Base-by-base conservation (phyloP, 208 protist genomes). In the Trypanosoma cruzi region DNA sequence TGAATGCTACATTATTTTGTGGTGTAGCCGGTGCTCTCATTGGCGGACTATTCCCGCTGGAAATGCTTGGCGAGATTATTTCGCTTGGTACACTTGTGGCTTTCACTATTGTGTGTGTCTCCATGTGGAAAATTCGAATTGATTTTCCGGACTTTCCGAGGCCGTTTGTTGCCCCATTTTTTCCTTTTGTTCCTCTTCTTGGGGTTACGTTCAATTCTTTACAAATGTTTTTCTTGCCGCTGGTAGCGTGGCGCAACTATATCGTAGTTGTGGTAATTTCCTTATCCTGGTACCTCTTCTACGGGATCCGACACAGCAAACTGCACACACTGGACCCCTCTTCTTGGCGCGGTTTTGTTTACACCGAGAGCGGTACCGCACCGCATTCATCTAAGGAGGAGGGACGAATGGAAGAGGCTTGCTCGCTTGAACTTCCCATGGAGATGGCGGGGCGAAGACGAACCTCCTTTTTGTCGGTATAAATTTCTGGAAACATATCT, bases 21-120 rank as follows among this genome's bases (percentile, higher is more conserved):
- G 80, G 77, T 46, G 16, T 69, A 3, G 13, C 76, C 42, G 68
- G 61, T 1, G 61, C 61, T 10, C 7, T 71, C 22, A 61, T 86
- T 34, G 73, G 77, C 5, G 68, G 68, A 16, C 20, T 86, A 7
- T 71, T 86, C 37, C 58, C 76, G 14, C 55, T 86, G 22, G 74
- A 68, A 22, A 65, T 79, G 50, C 67, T 86, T n/a, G 69, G 67
- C 20, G 64, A 81, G 48, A 60, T 86, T 22, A 71, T 86, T 49
- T 81, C 72, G 37, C 76, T 83, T 52, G 81, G 81, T 34, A 77
- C 73, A 0, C 77, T 86, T 26, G 55, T 86, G 1, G 64, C 77
- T 36, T 82, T 83, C 53, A 68, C 52, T 20, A 58, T 63, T 32
- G 81, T 83, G 8, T 86, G 77, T 75, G 44, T 75, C 31, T 77